A percentile compares a stretch with the other conserved stretches of the same genome.
These are phyloP conservation scores for Croton laevigatus DNA, from an alignment of 441 rosid species.

Conservation along the genomic window DNA sequence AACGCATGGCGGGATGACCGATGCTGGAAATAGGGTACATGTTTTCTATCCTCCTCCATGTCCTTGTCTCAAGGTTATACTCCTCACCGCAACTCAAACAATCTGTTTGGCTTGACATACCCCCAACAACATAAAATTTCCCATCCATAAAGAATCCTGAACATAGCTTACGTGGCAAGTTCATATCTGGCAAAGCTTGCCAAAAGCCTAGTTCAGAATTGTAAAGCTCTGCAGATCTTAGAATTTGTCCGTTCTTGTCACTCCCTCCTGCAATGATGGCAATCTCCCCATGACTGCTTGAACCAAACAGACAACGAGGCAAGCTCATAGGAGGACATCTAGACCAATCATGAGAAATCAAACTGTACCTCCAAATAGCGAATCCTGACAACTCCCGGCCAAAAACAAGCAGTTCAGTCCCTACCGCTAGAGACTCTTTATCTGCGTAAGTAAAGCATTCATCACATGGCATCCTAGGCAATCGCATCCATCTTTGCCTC, in stretches of 20 bases:
- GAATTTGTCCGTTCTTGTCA: constrained; percentile 35
- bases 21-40: constrained; percentile 38
- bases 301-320: constrained; percentile 53
- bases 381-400: constrained; percentile 43
- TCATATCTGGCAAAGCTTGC: constrained; percentile 46
- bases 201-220: constrained; percentile 40
- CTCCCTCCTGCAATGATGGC: constrained; percentile 56
- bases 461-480: constrained; percentile 47
- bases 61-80: constrained; percentile 41
- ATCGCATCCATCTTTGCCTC: constrained; percentile 41
- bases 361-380: constrained; percentile 33
- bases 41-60: constrained; percentile 45
- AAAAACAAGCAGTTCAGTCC: constrained; percentile 53
- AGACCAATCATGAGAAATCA: constrained; percentile 33
- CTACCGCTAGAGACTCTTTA: constrained; percentile 62
- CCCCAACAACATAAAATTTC: constrained; percentile 55
- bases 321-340: constrained; percentile 37
- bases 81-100: constrained; percentile 49
- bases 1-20: constrained; percentile 43
- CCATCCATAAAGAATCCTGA: constrained; percentile 61
- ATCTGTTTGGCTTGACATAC: constrained; percentile 31
- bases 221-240: constrained; percentile 46
- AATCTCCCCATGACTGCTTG: constrained; percentile 44
- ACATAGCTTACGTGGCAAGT: constrained; percentile 44
- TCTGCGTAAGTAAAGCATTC: constrained; percentile 48